Percentiles rank a stretch among this genome's conserved stretches.
phyloP scores from a whole-genome alignment of 805 yeast genomes.

The Candida piceae region DNA sequence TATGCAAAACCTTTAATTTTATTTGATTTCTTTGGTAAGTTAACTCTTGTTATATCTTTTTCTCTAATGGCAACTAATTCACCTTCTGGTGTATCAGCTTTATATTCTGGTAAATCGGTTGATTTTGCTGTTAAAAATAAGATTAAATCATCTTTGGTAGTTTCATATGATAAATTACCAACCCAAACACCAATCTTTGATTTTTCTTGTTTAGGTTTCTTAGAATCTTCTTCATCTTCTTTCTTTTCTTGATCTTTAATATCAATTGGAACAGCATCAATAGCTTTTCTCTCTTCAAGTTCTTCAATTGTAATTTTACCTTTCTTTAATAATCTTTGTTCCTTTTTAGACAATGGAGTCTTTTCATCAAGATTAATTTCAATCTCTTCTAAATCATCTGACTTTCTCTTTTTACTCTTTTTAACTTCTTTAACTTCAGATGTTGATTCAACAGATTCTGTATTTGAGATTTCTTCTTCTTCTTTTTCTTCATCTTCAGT shows the following conservation, averaged over 20 bases:
- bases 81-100: slow-evolving; percentile 19
- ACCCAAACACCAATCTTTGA: slow-evolving; percentile 84
- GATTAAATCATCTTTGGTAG: slow-evolving; percentile 66
- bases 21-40: slow-evolving; percentile 69
- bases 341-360: slow-evolving; percentile 86
- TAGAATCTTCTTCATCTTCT: slow-evolving; percentile 18
- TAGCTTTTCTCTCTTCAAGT: slow-evolving; percentile 34
- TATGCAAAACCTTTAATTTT: slow-evolving; percentile 87
- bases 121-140: slow-evolving; percentile 63
- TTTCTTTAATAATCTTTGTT: slow-evolving; percentile 77
- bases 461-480: neutral
- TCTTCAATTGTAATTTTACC: slow-evolving; percentile 63
- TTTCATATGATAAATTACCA: slow-evolving; percentile 85
- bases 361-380: slow-evolving; percentile 66
- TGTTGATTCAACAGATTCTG: too few species aligned
- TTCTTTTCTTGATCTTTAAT: slow-evolving; percentile 5
- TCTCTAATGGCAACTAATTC: slow-evolving; percentile 39
- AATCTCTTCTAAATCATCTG: slow-evolving; percentile 47
- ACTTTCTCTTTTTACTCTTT: slow-evolving; percentile 24
- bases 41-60: slow-evolving; percentile 64
- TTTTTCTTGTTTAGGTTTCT: slow-evolving; percentile 32
- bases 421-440: neutral
- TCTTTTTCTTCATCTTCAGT: slow-evolving; percentile 8
- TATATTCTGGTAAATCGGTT: slow-evolving; percentile 28
- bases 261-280: slow-evolving; percentile 22